Base-by-base conservation (phyloP, 768 basidiomycete species). In the Naematelia encephala region DNA sequence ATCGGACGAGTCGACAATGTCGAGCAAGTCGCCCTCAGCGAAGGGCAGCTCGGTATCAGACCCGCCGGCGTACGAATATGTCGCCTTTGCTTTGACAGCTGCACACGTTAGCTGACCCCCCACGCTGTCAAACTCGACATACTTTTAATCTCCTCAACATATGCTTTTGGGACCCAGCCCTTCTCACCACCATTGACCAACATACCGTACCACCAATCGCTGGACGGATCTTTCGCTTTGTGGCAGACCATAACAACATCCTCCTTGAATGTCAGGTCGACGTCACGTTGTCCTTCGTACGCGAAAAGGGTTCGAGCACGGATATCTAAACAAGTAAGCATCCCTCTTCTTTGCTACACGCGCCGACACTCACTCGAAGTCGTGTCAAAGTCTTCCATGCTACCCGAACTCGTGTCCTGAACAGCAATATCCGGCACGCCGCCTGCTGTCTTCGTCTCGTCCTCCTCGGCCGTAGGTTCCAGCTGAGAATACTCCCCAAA, bases 141-240 rank as follows among this genome's bases (percentile, higher is more conserved):
- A 91, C 92, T 80, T 61, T 84, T 81, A 27, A 91, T 77, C 67
- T 83, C 82, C 66, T 90, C 84, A 11, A 94, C 87, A 68, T 94
- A 97, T 1, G 86, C 85, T 73, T 86, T 86, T 0, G 94, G 94
- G 84, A 97, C 90, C 80, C 93, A 85, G 1, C 96, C 96, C 29
- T 83, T 80, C 69, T 83, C 84, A 19, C 87, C 86, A 53, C 81
- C 83, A 55, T 80, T 84, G 28, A 86, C 78, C 14, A 83, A 74
- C 3, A 81, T 88, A 25, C 91, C 92, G 72, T 88, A 89, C 90
- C 91, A 94, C 96, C 96, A 98, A 62, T 91, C 90, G 39, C 88
- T 85, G 19, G 82, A 85, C 28, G 85, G 81, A 53, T 80, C 80
- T 76, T 89, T 94, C 16, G 92, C 90, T 0, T 92, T 91, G 76